phyloP scores from a whole-genome alignment of 2,329 filamentous ascomycete species.

The Pyrenochaeta sp. region DNA sequence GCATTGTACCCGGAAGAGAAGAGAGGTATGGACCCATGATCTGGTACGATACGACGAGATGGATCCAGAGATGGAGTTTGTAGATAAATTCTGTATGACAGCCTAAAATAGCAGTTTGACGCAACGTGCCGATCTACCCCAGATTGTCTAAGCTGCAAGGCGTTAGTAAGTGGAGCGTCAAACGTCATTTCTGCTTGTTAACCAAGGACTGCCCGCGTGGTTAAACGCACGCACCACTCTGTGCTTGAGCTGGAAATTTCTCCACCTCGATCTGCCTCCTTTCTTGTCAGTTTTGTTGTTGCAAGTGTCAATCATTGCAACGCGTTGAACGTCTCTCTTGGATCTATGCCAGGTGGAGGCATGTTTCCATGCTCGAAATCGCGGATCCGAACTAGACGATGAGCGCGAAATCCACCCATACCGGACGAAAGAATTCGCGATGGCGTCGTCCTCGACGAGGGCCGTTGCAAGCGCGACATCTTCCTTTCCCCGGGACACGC shows the following conservation, averaged over 20 bases:
- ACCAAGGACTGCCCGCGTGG: background rate
- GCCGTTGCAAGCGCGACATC: conserved; percentile 17
- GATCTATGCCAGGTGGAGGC: background rate
- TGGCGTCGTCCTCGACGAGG: conserved; percentile 25
- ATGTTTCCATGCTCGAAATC: too few species aligned
- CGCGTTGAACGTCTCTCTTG: background rate
- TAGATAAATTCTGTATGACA: background rate
- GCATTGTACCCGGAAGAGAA: background rate
- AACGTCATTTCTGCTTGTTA: conserved; percentile 18
- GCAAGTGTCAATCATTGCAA: background rate
- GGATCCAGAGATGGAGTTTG: background rate
- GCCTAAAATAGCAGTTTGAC: background rate
- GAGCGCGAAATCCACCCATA: conserved; percentile 2
- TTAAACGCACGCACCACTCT: conserved; percentile 7
- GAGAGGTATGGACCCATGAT: background rate
- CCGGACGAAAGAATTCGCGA: conserved; percentile 19
- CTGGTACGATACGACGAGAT: background rate
- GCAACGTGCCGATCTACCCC: conserved; percentile 21
- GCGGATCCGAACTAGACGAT: background rate
- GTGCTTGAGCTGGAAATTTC: conserved; percentile 7
- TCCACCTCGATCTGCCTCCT: background rate
- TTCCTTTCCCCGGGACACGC: conserved; percentile 22
- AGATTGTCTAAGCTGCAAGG: conserved; percentile 12
- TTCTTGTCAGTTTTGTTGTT: background rate
- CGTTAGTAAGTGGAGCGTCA: conserved; percentile 18